Evolutionary conservation across 1,284 basidiomycete species (phyloP).

Genomic region (Sporisorium sorghi): DNA sequence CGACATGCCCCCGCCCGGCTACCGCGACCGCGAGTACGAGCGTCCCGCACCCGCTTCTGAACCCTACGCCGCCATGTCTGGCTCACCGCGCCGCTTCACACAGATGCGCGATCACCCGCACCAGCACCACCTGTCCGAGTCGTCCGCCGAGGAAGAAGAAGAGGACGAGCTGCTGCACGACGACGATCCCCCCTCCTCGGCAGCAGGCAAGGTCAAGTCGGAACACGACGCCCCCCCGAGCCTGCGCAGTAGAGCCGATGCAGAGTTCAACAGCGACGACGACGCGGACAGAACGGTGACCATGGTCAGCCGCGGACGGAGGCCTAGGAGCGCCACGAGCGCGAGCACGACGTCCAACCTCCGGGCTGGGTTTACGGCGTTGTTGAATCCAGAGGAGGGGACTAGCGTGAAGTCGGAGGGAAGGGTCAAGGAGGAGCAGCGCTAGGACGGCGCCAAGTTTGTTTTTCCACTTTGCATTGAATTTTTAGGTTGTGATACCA

Average conservation of each 20-base stretch:
- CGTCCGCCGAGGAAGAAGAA: conserved; percentile 43
- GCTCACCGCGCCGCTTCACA: conserved; percentile 36
- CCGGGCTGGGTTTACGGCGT: conserved; percentile 37
- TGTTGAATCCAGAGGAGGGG: conserved; percentile 36
- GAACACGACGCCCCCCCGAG: conserved; percentile 15
- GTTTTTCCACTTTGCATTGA: not conserved
- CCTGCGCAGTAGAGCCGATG: too few relatives aligned
- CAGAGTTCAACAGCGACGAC: conserved; percentile 15
- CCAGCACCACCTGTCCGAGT: conserved; percentile 38
- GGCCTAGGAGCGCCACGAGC: conserved; percentile 31
- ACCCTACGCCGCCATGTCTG: conserved; percentile 16
- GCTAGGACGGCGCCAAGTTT: not conserved
- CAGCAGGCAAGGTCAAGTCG: not conserved
- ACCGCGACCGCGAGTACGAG: conserved; percentile 38
- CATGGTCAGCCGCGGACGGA: conserved; percentile 20
- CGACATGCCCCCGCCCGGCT: conserved; percentile 41
- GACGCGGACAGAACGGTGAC: conserved; percentile 46
- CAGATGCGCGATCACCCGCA: conserved; percentile 45
- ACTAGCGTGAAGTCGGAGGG: conserved; percentile 1
- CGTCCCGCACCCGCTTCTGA: conserved; percentile 19
- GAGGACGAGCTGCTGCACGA: conserved; percentile 40
- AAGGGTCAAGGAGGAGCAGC: conserved; percentile 30
- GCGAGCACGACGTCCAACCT: conserved; percentile 34
- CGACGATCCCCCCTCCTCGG: conserved; percentile 8
- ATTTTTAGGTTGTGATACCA: not conserved